Percentiles rank a stretch among this genome's conserved stretches.
Conservation (phyloP, 2,329 filamentous ascomycete species). For the Epicoccum sorghinum region DNA sequence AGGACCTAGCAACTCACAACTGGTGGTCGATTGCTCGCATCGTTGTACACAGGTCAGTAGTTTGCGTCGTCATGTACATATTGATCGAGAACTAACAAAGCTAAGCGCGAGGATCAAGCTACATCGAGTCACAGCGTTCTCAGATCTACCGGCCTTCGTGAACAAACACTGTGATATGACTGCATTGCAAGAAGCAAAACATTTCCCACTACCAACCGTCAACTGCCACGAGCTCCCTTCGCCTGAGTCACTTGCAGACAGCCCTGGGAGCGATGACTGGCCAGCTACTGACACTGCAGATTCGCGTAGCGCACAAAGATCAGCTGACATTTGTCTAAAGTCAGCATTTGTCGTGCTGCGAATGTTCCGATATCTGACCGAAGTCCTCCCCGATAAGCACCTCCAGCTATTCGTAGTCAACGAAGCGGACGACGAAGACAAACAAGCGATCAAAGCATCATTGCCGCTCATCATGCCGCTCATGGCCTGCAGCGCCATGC, state of each 20-base stretch:
- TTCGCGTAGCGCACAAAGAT: background rate
- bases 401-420: background rate
- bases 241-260: constrained; percentile 11
- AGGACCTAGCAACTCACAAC: constrained; percentile 3
- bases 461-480: constrained; percentile 7
- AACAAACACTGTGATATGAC: constrained; percentile 15
- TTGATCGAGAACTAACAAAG: background rate
- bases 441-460: background rate
- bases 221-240: constrained; percentile 6
- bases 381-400: background rate
- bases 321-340: constrained; percentile 11
- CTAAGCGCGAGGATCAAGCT: constrained; percentile 12
- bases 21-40: constrained; percentile 14
- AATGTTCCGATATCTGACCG: constrained; percentile 13
- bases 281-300: background rate
- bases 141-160: constrained; percentile 13
- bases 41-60: constrained; percentile 9
- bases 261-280: constrained; percentile 1
- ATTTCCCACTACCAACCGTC: background rate
- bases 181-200: constrained; percentile 3
- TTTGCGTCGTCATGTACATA: background rate
- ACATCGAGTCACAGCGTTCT: constrained; percentile 7
- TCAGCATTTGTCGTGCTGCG: constrained; percentile 9
- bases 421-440: background rate
- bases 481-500: constrained; percentile 13